These are phyloP conservation scores for Lecanoromycetidae sp. DNA, from an alignment of 2,329 filamentous ascomycete genomes.

Conservation along the genomic window DNA sequence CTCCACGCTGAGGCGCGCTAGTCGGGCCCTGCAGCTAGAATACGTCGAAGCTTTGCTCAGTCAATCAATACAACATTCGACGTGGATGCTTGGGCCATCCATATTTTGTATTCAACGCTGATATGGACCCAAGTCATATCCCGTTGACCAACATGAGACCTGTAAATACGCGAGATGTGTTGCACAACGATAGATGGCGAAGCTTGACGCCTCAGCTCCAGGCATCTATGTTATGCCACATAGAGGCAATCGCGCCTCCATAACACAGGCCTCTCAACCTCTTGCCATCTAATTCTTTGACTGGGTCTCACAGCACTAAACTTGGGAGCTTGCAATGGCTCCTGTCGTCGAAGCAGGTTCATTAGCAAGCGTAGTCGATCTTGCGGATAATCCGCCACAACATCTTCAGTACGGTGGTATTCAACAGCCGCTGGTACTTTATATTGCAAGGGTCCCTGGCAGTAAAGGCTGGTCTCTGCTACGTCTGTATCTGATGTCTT, in stretches of 20 bases:
- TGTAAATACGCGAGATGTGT: neutral
- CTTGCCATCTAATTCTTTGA: neutral
- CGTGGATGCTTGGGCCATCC: no score
- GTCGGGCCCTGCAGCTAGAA: no score
- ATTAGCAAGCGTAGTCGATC: slow-evolving; percentile 61
- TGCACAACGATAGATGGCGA: slow-evolving; percentile 1
- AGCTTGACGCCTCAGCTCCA: neutral
- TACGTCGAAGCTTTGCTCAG: no score
- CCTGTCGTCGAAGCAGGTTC: slow-evolving; percentile 54
- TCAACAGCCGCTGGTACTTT: slow-evolving; percentile 65
- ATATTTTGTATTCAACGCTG: neutral
- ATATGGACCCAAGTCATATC: neutral
- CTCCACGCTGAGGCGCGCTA: no score
- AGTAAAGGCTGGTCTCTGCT: slow-evolving; percentile 55
- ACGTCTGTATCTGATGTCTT: neutral
- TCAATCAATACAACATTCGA: no score
- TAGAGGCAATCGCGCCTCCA: neutral
- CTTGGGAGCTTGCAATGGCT: neutral
- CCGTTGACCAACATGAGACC: neutral
- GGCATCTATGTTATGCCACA: slow-evolving; percentile 2
- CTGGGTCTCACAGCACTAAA: neutral
- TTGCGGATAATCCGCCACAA: slow-evolving; percentile 76
- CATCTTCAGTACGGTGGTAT: slow-evolving; percentile 59
- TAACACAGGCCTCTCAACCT: neutral
- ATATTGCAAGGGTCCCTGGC: slow-evolving; percentile 86